Conservation (phyloP, 192 early-diverging fungal species). For the Lobosporangium transversale region DNA sequence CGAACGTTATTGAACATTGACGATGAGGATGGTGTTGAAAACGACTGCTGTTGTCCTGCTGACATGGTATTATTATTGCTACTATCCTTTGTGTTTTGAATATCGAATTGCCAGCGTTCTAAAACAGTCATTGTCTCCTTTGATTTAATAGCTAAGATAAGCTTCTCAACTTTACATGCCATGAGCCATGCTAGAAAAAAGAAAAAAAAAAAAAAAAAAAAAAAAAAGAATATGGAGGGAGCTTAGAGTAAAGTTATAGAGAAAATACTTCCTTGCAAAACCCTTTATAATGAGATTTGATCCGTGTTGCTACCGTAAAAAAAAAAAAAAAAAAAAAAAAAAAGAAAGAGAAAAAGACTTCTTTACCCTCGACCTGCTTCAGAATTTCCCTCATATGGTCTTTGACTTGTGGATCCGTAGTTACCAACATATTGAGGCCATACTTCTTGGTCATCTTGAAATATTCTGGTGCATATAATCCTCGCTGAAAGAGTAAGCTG, state of each 20-base stretch:
- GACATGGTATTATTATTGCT: background rate
- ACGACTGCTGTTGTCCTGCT: background rate
- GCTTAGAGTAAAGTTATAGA: background rate
- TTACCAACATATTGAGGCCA: constrained; percentile 85
- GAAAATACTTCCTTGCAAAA: too few species aligned
- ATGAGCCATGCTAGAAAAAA: constrained; percentile 74
- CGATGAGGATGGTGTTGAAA: background rate
- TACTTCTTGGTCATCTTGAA: constrained; percentile 90
- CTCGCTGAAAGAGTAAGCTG: constrained; percentile 92
- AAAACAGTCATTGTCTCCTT: constrained; percentile 83
- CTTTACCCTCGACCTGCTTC: constrained; percentile 81
- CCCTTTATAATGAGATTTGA: background rate
- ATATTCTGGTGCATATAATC: constrained; percentile 92
- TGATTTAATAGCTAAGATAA: constrained; percentile 90
- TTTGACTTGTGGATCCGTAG: constrained; percentile 75
- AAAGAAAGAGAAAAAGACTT: too few species aligned
- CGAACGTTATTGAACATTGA: background rate
- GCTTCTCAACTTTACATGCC: constrained; percentile 76
- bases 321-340: too few species aligned
- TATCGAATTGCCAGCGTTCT: constrained; percentile 96
- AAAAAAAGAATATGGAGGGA: background rate
- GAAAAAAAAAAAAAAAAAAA: background rate
- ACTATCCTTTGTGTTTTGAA: constrained; percentile 70
- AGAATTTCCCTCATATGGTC: constrained; percentile 82
- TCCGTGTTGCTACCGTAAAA: too few species aligned